These are phyloP conservation scores for Rostrohypoxylon terebratum DNA, from an alignment of 495 filamentous ascomycete species.

Conservation along the genomic window DNA sequence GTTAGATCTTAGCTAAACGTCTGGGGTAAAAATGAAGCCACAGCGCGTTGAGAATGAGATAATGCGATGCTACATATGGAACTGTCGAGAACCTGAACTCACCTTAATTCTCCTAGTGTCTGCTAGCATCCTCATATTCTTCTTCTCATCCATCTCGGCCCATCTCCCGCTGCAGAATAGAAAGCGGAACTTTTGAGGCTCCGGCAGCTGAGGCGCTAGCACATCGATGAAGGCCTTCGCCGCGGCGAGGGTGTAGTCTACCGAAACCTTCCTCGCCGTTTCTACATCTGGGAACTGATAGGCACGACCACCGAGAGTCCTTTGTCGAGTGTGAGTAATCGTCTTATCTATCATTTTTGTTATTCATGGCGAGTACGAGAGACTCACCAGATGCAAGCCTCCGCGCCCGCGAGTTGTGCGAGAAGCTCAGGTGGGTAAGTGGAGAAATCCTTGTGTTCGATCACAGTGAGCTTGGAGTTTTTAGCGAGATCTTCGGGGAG, in stretches of 20 bases:
- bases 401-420: conserved; percentile 58
- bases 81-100: not conserved
- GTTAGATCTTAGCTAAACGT: conserved; percentile 18
- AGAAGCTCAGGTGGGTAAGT: conserved; percentile 55
- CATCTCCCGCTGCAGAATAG: conserved; percentile 62
- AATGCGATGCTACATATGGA: not conserved
- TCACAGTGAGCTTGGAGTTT: conserved; percentile 57
- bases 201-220: conserved; percentile 39
- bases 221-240: conserved; percentile 53
- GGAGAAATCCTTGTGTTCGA: conserved; percentile 61
- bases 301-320: conserved; percentile 50
- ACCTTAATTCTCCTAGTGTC: conserved; percentile 62
- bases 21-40: too few species aligned
- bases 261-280: conserved; percentile 50
- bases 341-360: not conserved
- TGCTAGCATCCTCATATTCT: conserved; percentile 56
- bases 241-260: conserved; percentile 60
- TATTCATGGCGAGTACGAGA: not conserved
- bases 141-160: conserved; percentile 61
- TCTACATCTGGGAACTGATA: conserved; percentile 48
- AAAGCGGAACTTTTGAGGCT: conserved; percentile 60
- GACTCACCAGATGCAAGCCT: conserved; percentile 65
- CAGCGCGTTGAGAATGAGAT: not conserved
- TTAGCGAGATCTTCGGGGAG: conserved; percentile 45
- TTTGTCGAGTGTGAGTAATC: conserved; percentile 22